phyloP scores from a whole-genome alignment of 352 stramenopile species.

The Pythium volutum region DNA sequence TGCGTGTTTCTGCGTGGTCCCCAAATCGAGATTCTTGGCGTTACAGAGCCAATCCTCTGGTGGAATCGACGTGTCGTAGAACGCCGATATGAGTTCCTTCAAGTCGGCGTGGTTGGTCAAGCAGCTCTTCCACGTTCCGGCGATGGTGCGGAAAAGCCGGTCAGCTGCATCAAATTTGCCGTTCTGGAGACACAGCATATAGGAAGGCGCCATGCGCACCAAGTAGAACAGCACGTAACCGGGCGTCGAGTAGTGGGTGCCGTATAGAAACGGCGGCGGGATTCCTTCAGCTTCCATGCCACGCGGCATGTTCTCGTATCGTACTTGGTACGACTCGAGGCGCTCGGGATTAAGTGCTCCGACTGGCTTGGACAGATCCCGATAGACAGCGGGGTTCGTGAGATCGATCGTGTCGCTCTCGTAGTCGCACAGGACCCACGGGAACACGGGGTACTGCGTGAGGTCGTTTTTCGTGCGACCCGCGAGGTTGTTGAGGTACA shows the following conservation, averaged over 20 bases:
- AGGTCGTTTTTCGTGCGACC: conserved; percentile 88
- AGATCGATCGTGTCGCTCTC: conserved; percentile 80
- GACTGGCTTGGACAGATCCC: conserved; percentile 94
- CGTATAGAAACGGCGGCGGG: conserved; percentile 96
- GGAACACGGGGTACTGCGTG: conserved; percentile 97
- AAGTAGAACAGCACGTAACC: conserved; percentile 99
- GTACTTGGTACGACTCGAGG: conserved; percentile 83
- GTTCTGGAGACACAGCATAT: conserved; percentile 95
- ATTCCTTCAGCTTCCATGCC: conserved; percentile 74
- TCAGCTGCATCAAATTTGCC: conserved; percentile 98
- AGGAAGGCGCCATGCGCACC: conserved; percentile 94
- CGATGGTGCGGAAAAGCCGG: conserved; percentile 95
- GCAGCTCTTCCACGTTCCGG: conserved; percentile 89
- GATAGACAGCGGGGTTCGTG: conserved; percentile 78
- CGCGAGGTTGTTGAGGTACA: conserved; percentile 87
- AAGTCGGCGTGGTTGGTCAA: conserved; percentile 91
- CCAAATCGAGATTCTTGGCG: conserved; percentile 94
- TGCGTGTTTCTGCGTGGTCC: conserved; percentile 78
- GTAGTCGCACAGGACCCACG: conserved; percentile 95
- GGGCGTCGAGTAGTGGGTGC: conserved; percentile 90
- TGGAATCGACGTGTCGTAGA: conserved; percentile 89
- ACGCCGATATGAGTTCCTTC: conserved; percentile 99
- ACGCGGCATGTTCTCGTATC: conserved; percentile 88
- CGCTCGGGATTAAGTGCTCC: conserved; percentile 90
- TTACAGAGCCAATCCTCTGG: conserved; percentile 94